Base-by-base conservation (phyloP, 2,329 filamentous ascomycete genomes). In the Hypoxylon sp. region DNA sequence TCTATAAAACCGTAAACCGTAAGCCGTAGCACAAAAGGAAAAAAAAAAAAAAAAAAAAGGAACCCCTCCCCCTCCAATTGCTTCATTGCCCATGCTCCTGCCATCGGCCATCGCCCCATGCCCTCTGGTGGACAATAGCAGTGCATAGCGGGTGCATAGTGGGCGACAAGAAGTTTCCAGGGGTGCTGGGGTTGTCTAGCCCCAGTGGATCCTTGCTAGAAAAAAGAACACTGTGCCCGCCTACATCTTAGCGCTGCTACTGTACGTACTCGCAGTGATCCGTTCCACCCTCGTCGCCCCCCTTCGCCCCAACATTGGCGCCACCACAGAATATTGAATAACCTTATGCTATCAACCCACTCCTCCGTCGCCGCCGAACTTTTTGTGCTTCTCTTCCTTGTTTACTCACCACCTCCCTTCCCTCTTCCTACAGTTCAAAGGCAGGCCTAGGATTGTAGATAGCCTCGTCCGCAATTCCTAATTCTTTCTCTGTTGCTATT, bases 401-500 rank as follows among this genome's bases (percentile, higher is more conserved):
- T 37, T 41, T 41, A 41, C 16, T 41, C 56, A 56, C 62, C 56
- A 56, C 57, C 61, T 37, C 21, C 23, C 60, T 52, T 63, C 45
- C 62, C 54, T 45, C 60, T 59, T 58, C 61, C 65, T 72, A 70
- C 70, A 70, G 68, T 72, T 69, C 66, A 69, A 69, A 68, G 69
- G 67, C 68, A 69, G 73, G 71, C 70, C 68, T 69, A 66, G 70
- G 73, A 72, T 73, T 73, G 70, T 71, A 72, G 68, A 70, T 71
- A 62, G 61, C 61, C 41, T 66, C 62, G n/a, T 68, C 65, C 62
- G 14, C 62, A 68, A 65, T 58, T 63, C 63, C 65, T 65, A 56
- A 59, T 61, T 58, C 54, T 50, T 61, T 61, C 63, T 65, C 55
- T 61, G 47, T 62, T 70, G 59, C 67, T 54, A 61, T 70, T 70